These are phyloP conservation scores for Hyphodiscus sp. DNA, from an alignment of 2,329 filamentous ascomycete genomes.

Conservation along the genomic window DNA sequence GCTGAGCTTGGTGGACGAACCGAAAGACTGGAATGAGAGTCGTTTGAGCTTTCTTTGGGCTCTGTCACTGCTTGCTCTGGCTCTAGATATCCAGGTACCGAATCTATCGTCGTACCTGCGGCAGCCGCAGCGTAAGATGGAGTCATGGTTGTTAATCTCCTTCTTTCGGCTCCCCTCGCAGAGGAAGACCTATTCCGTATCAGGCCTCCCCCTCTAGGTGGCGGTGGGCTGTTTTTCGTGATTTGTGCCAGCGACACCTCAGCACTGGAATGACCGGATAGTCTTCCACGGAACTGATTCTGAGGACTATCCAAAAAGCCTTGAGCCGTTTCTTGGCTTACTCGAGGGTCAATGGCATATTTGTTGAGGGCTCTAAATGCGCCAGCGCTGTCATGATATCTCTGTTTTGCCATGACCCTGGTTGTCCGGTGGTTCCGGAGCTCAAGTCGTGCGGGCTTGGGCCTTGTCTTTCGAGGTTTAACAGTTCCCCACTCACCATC, in stretches of 20 bases:
- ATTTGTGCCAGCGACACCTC: conserved; percentile 39
- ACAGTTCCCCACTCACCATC: conserved; percentile 23
- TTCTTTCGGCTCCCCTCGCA: conserved; percentile 12
- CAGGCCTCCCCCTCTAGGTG: conserved; percentile 24
- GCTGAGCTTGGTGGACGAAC: conserved; percentile 10
- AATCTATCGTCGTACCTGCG: conserved; percentile 17
- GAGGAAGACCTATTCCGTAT: conserved; percentile 23
- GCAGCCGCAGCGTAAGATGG: conserved; percentile 30
- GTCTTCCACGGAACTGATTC: conserved; percentile 17
- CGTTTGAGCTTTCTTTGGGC: conserved; percentile 5
- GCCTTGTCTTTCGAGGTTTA: conserved; percentile 9
- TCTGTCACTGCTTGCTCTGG: conserved; percentile 4
- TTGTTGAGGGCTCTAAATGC: conserved; percentile 37
- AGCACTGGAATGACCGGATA: conserved; percentile 33
- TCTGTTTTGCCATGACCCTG: conserved; percentile 32
- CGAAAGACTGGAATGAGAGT: conserved; percentile 4
- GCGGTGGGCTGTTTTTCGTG: conserved; percentile 32
- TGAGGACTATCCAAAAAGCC: conserved; percentile 19
- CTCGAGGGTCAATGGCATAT: conserved; percentile 17
- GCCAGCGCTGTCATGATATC: conserved; percentile 39
- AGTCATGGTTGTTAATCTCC: conserved; percentile 20
- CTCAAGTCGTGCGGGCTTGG: conserved; percentile 21
- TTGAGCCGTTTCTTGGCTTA: conserved; percentile 22
- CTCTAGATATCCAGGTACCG: conserved; percentile 10
- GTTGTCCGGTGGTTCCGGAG: conserved; percentile 36